Base-by-base conservation (phyloP, 768 basidiomycete species). In the Hericium erinaceus region DNA sequence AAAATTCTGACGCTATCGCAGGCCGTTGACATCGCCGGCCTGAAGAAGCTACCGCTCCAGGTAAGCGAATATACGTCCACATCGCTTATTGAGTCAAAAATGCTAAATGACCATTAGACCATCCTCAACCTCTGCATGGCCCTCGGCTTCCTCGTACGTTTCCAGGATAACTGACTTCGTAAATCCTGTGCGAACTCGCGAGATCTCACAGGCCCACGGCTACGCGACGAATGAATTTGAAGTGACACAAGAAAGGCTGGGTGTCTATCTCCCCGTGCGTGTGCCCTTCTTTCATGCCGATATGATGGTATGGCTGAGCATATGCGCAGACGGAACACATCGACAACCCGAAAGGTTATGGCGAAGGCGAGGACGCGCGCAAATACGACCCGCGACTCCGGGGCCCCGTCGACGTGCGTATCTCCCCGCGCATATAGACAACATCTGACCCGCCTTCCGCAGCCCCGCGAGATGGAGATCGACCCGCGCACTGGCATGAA, bases 311-410 rank as follows among this genome's bases (percentile, higher is more conserved):
- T 55, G 37, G 48, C 22, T 46, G 33, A 37, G 39, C 20, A 33
- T 39, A 8, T n/a, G 28, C 49, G 28, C 39, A 88, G 84, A 80
- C 79, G 0, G 89, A 93, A 68, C 92, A 95, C 68, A 93, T 94
- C 65, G 92, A 95, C 67, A 95, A 95, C 65, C 92, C 92, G 2
- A 91, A 89, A 69, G 92, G 91, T 12, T 95, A 93, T 64, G 90
- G 87, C 0, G 84, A 83, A 16, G 87, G 86, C 26, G 84, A 90
- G 69, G 92, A 98, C 69, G 81, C 94, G 0, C 76, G 91, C 44
- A 77, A 78, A 64, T 92, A 87, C 64, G 80, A 95, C 64, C 81
- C 85, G 0, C 75, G 79, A 18, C 78, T 98, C 8, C 83, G 95
- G 12, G 83, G 83, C 2, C 93, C 93, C 3, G 85, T 98, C 6